Base-by-base conservation (phyloP, 2,329 filamentous ascomycete genomes). In the Teratosphaeria nubilosa region DNA sequence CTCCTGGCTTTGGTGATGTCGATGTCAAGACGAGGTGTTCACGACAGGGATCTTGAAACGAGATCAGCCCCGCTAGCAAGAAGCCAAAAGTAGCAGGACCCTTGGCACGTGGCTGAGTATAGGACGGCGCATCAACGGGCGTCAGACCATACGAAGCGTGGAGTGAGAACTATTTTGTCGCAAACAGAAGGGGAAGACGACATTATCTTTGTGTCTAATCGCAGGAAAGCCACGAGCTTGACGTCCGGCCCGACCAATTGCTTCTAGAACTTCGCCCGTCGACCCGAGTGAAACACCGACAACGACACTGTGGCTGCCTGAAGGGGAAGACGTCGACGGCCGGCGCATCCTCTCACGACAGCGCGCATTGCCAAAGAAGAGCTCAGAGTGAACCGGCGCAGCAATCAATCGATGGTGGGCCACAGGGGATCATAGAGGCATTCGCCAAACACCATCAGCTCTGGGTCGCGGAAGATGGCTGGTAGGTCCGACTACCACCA, bases 401-500 rank as follows among this genome's bases (percentile, higher is more conserved):
- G 6, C 3, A 25, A 27, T 20, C n/a, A 10, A 20, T 53, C 51
- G 53, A 45, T 41, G 51, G 51, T 34, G 45, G 24, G 25, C 24
- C 56, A 34, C 16, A 54, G 56, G n/a, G 31, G 58, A 53, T 9
- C 20, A 14, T 52, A 53, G 55, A 14, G 30, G 41, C 31, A 53
- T 30, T 27, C 5, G 25, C 25, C 25, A 48, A 22, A 48, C 41
- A 48, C 5, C 9, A 10, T 48, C 20, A 48, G 41, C n/a, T 48
- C 20, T 16, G 16, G 41, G 41, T 48, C 41, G 24, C n/a, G 37
- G 20, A 32, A 34, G 16, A 79, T 79, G 77, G 75, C 76, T 71
- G 80, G 80, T 72, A 78, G 81, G 77, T 80, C 80, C 69, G 77
- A 76, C 72, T 74, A 74, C 72, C 71, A 75, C 71, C 73, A 75